Evolutionary conservation across 192 early-diverging fungal species (phyloP).

Genomic region (Backusella morwellensis): DNA sequence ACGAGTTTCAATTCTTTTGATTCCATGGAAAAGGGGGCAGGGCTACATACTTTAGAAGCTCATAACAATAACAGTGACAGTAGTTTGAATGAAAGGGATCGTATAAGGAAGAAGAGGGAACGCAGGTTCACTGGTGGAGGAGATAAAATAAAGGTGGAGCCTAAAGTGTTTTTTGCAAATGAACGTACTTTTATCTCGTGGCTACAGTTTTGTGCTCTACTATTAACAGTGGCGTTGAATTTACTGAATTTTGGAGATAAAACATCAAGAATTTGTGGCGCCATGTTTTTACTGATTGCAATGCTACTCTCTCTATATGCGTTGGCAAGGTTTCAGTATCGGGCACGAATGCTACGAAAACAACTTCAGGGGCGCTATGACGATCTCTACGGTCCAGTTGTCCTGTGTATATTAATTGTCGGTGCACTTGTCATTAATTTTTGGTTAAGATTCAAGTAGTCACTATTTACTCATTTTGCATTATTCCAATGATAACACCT

Average conservation of each 20-base stretch:
- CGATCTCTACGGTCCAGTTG: slow-evolving; percentile 68
- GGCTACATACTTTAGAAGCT: background rate
- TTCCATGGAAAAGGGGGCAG: background rate
- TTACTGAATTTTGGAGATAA: slow-evolving; percentile 74
- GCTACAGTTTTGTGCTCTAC: slow-evolving; percentile 72
- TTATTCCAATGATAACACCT: too few species aligned
- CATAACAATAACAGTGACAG: too few species aligned
- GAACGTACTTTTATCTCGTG: slow-evolving; percentile 85
- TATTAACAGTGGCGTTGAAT: slow-evolving; percentile 66
- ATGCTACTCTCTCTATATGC: slow-evolving; percentile 13
- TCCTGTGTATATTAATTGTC: slow-evolving; percentile 66
- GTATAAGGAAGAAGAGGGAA: background rate
- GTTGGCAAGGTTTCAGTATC: slow-evolving; percentile 17
- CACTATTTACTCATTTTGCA: too few species aligned
- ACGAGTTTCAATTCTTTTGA: background rate
- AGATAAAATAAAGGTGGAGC: slow-evolving; percentile 64
- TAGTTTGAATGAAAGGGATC: background rate
- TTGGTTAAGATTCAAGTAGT: slow-evolving; percentile 6
- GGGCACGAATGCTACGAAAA: slow-evolving; percentile 51
- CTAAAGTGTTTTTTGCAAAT: slow-evolving; percentile 88
- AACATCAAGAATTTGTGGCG: slow-evolving; percentile 49
- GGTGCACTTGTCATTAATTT: slow-evolving; percentile 42
- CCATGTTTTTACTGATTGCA: slow-evolving; percentile 36
- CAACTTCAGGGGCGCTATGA: slow-evolving; percentile 51
- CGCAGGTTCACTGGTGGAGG: background rate